phyloP scores from a whole-genome alignment of 129 eudicot genomes.

The Pittosporum tobira region DNA sequence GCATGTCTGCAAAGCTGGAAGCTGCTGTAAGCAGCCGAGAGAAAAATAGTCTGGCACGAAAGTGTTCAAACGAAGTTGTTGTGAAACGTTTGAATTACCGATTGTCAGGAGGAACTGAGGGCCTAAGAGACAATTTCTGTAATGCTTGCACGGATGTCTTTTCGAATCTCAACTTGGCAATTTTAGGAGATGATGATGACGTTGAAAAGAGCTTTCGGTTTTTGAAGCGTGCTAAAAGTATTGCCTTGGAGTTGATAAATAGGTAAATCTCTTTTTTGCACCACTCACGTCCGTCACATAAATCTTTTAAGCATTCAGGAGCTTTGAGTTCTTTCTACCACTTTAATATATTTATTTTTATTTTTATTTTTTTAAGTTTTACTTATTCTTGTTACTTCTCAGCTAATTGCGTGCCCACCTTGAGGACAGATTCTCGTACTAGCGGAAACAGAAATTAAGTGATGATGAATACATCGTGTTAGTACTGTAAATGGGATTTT shows the following conservation, averaged over 20 bases:
- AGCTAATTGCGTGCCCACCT: neutral
- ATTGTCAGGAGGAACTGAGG: slow-evolving; percentile 7
- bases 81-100: neutral
- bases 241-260: slow-evolving; percentile 41
- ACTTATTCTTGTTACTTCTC: neutral
- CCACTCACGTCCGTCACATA: neutral
- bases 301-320: neutral
- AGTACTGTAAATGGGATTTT: neutral
- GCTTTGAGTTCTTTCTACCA: neutral
- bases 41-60: slow-evolving; percentile 13
- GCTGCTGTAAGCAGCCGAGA: slow-evolving; percentile 35
- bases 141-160: slow-evolving; percentile 23
- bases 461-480: neutral
- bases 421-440: neutral
- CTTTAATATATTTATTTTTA: neutral
- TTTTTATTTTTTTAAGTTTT: neutral
- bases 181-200: slow-evolving; percentile 30
- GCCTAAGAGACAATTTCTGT: slow-evolving; percentile 11
- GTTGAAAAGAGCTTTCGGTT: slow-evolving; percentile 21
- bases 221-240: slow-evolving; percentile 46
- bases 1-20: slow-evolving; percentile 69
- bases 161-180: slow-evolving; percentile 28
- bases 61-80: slow-evolving; percentile 5
- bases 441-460: neutral
- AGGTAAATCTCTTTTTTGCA: slow-evolving; percentile 15